A percentile compares a stretch with the other conserved stretches of the same genome.
phyloP scores from a whole-genome alignment of 2,329 filamentous ascomycete species.

The Phyllosticta citribraziliensis region DNA sequence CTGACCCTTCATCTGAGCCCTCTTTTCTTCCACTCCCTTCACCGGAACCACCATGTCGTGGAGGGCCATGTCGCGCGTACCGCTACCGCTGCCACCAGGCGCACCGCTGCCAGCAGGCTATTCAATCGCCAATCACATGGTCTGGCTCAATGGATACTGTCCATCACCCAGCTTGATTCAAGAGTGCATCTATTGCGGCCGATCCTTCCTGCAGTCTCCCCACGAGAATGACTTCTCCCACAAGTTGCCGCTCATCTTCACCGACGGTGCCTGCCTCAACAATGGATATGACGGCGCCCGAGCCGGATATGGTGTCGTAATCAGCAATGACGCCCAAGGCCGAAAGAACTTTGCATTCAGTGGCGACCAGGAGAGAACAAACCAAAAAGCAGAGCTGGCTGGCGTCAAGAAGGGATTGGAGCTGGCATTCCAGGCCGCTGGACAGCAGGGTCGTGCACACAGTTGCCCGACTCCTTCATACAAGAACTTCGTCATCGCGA shows the following conservation, averaged over 20 bases:
- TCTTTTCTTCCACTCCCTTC: no score
- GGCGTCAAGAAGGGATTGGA: neutral
- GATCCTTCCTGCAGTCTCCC: neutral
- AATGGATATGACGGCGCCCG: neutral
- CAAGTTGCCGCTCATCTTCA: neutral
- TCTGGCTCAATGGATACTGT: no score
- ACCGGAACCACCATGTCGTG: no score
- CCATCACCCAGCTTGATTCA: neutral
- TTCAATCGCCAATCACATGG: no score
- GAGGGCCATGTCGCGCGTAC: no score
- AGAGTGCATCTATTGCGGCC: neutral
- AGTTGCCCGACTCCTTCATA: no score
- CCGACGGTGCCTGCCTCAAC: neutral
- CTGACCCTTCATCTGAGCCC: no score
- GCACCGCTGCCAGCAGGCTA: no score
- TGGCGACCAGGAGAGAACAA: neutral
- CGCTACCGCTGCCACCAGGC: no score
- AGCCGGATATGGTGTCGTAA: neutral
- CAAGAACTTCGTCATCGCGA: neutral
- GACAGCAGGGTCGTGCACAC: no score
- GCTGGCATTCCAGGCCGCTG: neutral
- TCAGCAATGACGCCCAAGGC: no score
- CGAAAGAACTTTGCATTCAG: no score
- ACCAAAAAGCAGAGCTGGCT: neutral
- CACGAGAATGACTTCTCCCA: neutral